These are phyloP conservation scores for Gracilariopsis chorda DNA, from an alignment of 23 red algal species.

Conservation along the genomic window DNA sequence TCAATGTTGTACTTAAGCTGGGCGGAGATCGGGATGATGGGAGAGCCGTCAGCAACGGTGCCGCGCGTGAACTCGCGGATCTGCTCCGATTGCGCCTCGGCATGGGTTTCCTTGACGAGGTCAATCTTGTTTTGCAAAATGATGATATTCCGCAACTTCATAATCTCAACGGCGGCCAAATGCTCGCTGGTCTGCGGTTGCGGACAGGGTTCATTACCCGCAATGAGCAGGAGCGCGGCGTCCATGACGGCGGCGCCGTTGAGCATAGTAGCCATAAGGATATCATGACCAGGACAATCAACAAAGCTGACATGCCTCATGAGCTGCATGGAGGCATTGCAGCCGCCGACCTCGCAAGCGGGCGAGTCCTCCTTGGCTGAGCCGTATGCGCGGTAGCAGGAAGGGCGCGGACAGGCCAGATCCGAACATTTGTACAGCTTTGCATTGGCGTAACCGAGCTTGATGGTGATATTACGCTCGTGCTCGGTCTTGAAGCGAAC, in stretches of 20 bases:
- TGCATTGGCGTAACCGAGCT: slow-evolving; percentile 98
- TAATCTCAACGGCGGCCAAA: slow-evolving; percentile 97
- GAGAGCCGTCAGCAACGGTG: slow-evolving; percentile 86
- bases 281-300: slow-evolving; percentile 99
- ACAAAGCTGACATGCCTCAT: slow-evolving; percentile 96
- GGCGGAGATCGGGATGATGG: slow-evolving; percentile 95
- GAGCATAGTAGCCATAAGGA: slow-evolving; percentile 99
- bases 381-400: slow-evolving; percentile 91
- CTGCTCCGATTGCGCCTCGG: slow-evolving; percentile 90
- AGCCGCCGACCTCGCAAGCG: slow-evolving; percentile 84
- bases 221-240: slow-evolving; percentile 94
- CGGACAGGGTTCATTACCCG: slow-evolving; percentile 96
- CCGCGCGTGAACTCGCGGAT: slow-evolving; percentile 89
- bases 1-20: slow-evolving; percentile 99
- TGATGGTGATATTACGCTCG: slow-evolving; percentile 99
- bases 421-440: slow-evolving; percentile 97
- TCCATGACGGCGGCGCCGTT: slow-evolving; percentile 99
- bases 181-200: slow-evolving; percentile 99
- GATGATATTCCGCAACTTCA: slow-evolving; percentile 95
- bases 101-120: slow-evolving; percentile 88
- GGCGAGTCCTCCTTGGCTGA: slow-evolving; percentile 86
- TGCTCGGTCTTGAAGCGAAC: slow-evolving; percentile 97
- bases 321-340: slow-evolving; percentile 68
- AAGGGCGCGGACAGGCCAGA: slow-evolving; percentile 78
- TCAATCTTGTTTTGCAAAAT: slow-evolving; percentile 99